phyloP scores from a whole-genome alignment of 202 grass and related monocot genomes.

The Panicum virgatum region DNA sequence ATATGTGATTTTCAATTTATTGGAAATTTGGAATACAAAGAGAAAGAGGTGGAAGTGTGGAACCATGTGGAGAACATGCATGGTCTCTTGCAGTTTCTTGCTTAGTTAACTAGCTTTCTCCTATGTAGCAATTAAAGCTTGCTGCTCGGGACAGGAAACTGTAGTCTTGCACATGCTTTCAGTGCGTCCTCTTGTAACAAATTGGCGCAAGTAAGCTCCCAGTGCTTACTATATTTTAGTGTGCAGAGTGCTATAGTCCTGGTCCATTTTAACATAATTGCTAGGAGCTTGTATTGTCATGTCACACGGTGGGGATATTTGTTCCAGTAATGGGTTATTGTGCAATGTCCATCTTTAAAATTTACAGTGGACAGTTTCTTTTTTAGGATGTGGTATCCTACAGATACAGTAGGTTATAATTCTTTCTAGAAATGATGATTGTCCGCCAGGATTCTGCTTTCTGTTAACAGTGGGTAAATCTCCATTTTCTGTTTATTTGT shows the following conservation, averaged over 20 bases:
- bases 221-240: not conserved
- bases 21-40: not conserved
- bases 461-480: not conserved
- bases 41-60: not conserved
- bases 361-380: not conserved
- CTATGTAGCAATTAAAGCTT: conserved; percentile 13
- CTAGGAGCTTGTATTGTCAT: not conserved
- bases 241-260: not conserved
- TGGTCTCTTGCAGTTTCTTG: not conserved
- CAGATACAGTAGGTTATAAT: not conserved
- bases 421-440: conserved; percentile 18
- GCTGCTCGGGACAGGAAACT: not conserved
- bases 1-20: not conserved
- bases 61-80: not conserved
- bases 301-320: not conserved
- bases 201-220: conserved; percentile 5
- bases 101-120: conserved; percentile 13
- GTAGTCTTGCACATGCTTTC: conserved; percentile 31
- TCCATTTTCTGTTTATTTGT: not conserved
- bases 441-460: not conserved
- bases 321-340: not conserved
- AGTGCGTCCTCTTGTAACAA: conserved; percentile 27
- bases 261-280: not conserved
- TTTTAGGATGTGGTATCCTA: not conserved
- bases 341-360: not conserved